phyloP scores from a whole-genome alignment of 2,329 filamentous ascomycete genomes.

The Westerdykella sp. region DNA sequence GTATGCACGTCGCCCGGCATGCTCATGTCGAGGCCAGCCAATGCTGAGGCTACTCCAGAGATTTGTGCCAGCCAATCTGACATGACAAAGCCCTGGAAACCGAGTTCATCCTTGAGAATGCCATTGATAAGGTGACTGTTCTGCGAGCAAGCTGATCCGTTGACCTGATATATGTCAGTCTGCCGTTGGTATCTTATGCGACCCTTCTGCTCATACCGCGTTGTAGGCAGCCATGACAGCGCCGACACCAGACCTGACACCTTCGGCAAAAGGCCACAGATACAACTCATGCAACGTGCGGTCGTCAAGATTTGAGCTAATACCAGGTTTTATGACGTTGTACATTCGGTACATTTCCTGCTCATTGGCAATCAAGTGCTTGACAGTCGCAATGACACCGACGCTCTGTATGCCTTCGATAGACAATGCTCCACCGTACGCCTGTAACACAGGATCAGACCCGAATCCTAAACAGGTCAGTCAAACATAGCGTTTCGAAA shows the following conservation, averaged over 20 bases:
- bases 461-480: conserved; percentile 47
- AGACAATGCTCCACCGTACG: conserved; percentile 68
- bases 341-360: conserved; percentile 53
- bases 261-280: conserved; percentile 78
- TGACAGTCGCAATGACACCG: conserved; percentile 64
- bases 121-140: conserved; percentile 79
- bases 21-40: conserved; percentile 78
- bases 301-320: conserved; percentile 63
- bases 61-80: conserved; percentile 84
- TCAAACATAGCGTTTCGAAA: conserved; percentile 15
- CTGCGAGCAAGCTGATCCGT: conserved; percentile 54
- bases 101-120: conserved; percentile 78
- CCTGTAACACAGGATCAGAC: conserved; percentile 63
- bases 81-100: conserved; percentile 85
- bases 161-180: conserved; percentile 28
- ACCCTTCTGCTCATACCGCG: conserved; percentile 22
- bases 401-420: conserved; percentile 67
- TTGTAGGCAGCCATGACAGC: conserved; percentile 78
- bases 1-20: conserved; percentile 66
- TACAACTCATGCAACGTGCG: conserved; percentile 73
- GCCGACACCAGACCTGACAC: conserved; percentile 68
- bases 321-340: conserved; percentile 30
- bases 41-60: conserved; percentile 68
- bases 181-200: neutral
- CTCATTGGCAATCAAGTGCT: conserved; percentile 71